Conservation (phyloP, 2,329 filamentous ascomycete genomes). For the Ascochyta fabae region DNA sequence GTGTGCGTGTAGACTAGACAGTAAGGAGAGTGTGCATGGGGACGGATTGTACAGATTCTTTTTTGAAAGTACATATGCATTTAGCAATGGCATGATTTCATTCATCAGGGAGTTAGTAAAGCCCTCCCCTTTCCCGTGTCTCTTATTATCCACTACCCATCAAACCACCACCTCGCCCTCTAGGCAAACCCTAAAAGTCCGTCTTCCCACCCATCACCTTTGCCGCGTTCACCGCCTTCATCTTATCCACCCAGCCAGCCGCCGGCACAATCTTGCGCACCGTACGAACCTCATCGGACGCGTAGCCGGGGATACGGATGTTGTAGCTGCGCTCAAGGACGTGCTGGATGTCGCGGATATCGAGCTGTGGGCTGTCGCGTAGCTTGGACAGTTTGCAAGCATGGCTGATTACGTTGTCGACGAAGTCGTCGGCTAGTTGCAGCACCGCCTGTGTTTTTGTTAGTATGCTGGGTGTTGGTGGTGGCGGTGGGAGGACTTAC, state of each 20-base stretch:
- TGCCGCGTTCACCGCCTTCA: slow-evolving; percentile 93
- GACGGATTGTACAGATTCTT: not conserved
- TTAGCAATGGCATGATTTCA: not conserved
- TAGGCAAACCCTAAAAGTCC: slow-evolving; percentile 38
- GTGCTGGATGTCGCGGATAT: slow-evolving; percentile 70
- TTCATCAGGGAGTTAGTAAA: not conserved
- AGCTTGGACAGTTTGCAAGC: slow-evolving; percentile 94
- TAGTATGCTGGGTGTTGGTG: no score
- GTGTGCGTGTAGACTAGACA: not conserved
- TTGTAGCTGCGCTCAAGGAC: slow-evolving; percentile 70
- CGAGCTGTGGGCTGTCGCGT: slow-evolving; percentile 85
- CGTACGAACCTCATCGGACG: slow-evolving; percentile 90
- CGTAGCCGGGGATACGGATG: slow-evolving; percentile 87
- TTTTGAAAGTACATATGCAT: not conserved
- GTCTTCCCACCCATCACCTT: slow-evolving; percentile 68
- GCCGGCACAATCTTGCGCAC: slow-evolving; percentile 93
- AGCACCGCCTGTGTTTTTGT: slow-evolving; percentile 71
- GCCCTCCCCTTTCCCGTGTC: no score
- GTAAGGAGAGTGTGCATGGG: no score
- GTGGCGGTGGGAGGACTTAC: slow-evolving; percentile 58
- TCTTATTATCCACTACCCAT: no score
- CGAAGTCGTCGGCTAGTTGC: slow-evolving; percentile 89
- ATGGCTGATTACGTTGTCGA: slow-evolving; percentile 85
- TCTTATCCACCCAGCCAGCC: slow-evolving; percentile 90
- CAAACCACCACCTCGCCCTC: no score